phyloP scores from a whole-genome alignment of 257 asterid species.

The Coffea canephora region DNA sequence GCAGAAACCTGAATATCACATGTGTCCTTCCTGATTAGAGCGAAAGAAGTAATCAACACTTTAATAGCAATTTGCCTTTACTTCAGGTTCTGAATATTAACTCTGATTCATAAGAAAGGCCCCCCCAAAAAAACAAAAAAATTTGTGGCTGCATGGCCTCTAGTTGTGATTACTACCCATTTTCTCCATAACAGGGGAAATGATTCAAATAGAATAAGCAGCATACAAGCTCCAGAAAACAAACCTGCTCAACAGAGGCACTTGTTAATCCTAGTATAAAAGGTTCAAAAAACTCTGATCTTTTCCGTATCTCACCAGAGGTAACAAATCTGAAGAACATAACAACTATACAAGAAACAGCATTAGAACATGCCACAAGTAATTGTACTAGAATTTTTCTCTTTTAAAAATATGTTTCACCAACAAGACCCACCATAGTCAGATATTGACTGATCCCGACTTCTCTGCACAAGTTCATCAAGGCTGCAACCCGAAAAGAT shows the following conservation, averaged over 20 bases:
- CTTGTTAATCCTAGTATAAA: conserved; percentile 78
- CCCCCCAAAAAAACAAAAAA: neutral
- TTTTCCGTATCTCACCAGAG: conserved; percentile 84
- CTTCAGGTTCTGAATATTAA: neutral
- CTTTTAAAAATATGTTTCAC: neutral
- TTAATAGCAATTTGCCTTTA: neutral
- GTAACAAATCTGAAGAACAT: conserved; percentile 99
- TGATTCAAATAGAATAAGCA: neutral
- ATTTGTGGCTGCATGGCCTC: neutral
- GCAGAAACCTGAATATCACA: neutral
- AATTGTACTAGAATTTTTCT: neutral
- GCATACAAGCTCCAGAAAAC: conserved; percentile 13
- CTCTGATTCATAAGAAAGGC: neutral
- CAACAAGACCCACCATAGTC: conserved; percentile 73
- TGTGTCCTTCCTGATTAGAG: neutral
- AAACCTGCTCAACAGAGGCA: conserved; percentile 86
- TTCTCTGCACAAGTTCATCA: conserved; percentile 77
- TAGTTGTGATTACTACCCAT: neutral
- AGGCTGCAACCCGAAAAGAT: conserved; percentile 49
- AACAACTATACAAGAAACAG: conserved; percentile 51
- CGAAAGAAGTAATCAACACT: neutral
- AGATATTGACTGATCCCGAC: conserved; percentile 83
- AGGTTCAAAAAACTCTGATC: conserved; percentile 91
- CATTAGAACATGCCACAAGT: conserved; percentile 1
- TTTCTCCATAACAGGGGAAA: neutral